Conservation (phyloP, 805 yeast species). For the Phaffomyces opuntiae region DNA sequence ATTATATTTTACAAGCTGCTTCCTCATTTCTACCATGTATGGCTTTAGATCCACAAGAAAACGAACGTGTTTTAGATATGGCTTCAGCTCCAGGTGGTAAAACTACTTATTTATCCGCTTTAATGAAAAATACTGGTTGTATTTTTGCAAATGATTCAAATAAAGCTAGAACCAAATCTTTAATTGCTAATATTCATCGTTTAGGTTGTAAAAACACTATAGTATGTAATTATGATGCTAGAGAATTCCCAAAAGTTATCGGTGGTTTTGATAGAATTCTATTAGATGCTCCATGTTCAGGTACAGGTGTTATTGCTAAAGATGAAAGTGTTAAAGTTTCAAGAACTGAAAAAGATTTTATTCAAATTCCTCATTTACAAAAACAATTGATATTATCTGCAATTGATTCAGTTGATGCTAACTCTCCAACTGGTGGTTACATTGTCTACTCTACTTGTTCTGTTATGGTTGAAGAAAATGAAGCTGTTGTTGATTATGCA, state of each 20-base stretch:
- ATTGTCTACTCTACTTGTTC: constrained; percentile 98
- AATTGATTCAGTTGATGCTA: constrained; percentile 93
- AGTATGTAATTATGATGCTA: constrained; percentile 95
- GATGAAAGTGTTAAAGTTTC: constrained; percentile 91
- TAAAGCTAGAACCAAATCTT: constrained; percentile 91
- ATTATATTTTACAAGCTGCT: constrained; percentile 96
- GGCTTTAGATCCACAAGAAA: constrained; percentile 97
- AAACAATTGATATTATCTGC: constrained; percentile 91
- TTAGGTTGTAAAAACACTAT: constrained; percentile 94
- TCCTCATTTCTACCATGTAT: constrained; percentile 95
- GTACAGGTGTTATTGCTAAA: constrained; percentile 98
- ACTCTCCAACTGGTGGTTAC: constrained; percentile 85
- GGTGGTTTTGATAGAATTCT: constrained; percentile 96
- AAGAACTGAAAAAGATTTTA: constrained; percentile 93
- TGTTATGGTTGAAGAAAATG: constrained; percentile 96
- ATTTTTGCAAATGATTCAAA: constrained; percentile 96
- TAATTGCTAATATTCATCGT: constrained; percentile 96
- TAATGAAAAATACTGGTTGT: constrained; percentile 97
- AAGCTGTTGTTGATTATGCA: constrained; percentile 97
- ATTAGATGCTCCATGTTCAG: constrained; percentile 98
- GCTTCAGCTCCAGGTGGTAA: constrained; percentile 99
- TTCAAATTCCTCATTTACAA: constrained; percentile 94
- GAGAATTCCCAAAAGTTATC: constrained; percentile 96
- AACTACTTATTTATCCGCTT: constrained; percentile 87
- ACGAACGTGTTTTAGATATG: constrained; percentile 95